These are phyloP conservation scores for Xylariales sp. DNA, from an alignment of 2,329 filamentous ascomycete genomes.

Conservation along the genomic window DNA sequence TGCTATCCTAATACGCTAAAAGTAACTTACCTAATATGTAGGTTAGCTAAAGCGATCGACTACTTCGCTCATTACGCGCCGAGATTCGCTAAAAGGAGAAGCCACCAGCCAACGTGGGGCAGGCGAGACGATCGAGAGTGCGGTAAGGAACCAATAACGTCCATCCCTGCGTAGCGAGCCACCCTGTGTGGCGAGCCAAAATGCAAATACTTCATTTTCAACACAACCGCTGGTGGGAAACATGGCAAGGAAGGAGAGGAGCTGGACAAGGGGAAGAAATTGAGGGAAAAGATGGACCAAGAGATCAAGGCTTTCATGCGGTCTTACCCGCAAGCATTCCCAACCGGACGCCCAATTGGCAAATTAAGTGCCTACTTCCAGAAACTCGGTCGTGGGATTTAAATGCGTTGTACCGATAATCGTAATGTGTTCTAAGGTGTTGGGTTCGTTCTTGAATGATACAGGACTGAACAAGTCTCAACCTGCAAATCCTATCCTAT, in stretches of 20 bases:
- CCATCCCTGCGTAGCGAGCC: too few relatives aligned
- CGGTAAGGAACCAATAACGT: too few relatives aligned
- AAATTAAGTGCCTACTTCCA: slow-evolving; percentile 1
- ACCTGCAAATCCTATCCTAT: background rate
- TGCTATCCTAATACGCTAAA: too few relatives aligned
- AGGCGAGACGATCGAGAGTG: too few relatives aligned
- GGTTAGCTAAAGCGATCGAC: too few relatives aligned
- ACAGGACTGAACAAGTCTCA: background rate
- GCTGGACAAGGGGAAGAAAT: background rate
- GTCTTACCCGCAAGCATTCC: background rate
- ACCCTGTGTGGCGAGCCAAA: too few relatives aligned
- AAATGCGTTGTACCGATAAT: background rate
- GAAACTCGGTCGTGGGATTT: background rate
- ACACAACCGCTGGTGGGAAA: background rate
- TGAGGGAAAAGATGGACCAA: slow-evolving; percentile 1
- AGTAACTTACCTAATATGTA: too few relatives aligned
- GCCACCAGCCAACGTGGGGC: too few relatives aligned
- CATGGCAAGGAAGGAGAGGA: background rate
- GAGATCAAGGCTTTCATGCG: background rate
- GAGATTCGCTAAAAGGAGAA: too few relatives aligned
- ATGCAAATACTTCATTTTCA: too few relatives aligned
- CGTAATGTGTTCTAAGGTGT: background rate
- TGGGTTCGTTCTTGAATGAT: background rate
- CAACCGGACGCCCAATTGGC: background rate
- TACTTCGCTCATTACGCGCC: too few relatives aligned